Base-by-base conservation (phyloP, 148 eudicot genomes). In the Amaranthus hypochondriacus region DNA sequence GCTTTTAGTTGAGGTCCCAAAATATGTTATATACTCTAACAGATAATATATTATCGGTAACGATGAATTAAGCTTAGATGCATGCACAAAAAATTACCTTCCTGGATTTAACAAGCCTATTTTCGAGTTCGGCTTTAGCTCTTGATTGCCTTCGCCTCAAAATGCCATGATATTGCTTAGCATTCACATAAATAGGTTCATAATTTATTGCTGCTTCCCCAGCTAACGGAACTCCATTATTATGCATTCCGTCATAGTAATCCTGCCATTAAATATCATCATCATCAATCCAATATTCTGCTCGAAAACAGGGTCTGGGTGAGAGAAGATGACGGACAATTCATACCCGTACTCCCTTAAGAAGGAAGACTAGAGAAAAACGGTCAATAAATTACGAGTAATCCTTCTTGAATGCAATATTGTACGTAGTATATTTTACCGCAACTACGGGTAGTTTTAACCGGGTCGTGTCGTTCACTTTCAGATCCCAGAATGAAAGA, bases 161-260 rank as follows among this genome's bases (percentile, higher is more conserved):
- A 64, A 79, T 79, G 56, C 82, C 82, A 75, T 79, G 75, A 44
- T 79, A 79, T 58, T 79, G 82, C 66, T 79, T 79, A 2, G 82
- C 82, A 65, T 79, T 79, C 56, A 79, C 82, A 70, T 63, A 79
- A 4, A 79, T 79, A 7, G 78, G 82, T 56, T 79, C 82, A 46
- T 62, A 69, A 66, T 49, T 66, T 28, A 28, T 28, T 63, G 77
- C 18, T 52, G 67, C 81, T 69, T 73, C 81, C 4, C 48, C 21
- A 28, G 59, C 50, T 66, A 75, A 74, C n/a, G 77, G 59, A 18
- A 65, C 74, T 60, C 76, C 80, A 3, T 14, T 18, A 0, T 56
- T 39, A 58, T 78, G 69, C 49, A 73, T 73, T 5, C 76, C 76
- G 9, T 63, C 77, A 57, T 66, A 56, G 15, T 48, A 47, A 15